Evolutionary conservation across 805 yeast species (phyloP).

Genomic region (Ogataea neopini): DNA sequence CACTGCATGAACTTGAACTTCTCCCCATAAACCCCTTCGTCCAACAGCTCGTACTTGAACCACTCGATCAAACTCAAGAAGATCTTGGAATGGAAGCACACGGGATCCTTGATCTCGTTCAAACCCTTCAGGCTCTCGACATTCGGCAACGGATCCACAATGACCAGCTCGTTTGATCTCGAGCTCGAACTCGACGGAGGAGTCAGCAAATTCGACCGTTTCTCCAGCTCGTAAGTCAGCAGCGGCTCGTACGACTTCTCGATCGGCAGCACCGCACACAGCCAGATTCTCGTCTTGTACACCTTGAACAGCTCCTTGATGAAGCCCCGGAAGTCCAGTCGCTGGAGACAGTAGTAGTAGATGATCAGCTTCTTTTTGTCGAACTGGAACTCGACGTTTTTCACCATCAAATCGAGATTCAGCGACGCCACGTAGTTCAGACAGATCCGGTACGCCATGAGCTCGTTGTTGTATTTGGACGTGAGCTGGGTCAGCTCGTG

Average conservation of each 20-base stretch:
- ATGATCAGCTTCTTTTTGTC: constrained; percentile 77
- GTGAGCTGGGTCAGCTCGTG: constrained; percentile 64
- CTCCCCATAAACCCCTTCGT: constrained; percentile 31
- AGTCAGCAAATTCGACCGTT: constrained; percentile 15
- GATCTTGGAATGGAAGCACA: constrained; percentile 53
- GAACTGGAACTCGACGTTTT: constrained; percentile 80
- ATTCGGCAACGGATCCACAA: constrained; percentile 33
- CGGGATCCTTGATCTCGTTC: constrained; percentile 38
- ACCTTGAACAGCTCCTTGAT: constrained; percentile 73
- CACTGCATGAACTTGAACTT: constrained; percentile 21
- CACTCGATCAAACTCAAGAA: constrained; percentile 47
- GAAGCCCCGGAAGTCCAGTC: constrained; percentile 73
- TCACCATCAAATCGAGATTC: constrained; percentile 54
- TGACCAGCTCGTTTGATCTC: constrained; percentile 37
- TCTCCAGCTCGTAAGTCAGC: constrained; percentile 33
- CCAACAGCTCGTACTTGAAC: constrained; percentile 41
- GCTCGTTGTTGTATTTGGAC: constrained; percentile 68
- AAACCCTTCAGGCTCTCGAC: constrained; percentile 45
- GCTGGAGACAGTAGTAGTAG: constrained; percentile 61
- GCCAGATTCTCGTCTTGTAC: constrained; percentile 80
- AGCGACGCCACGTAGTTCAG: constrained; percentile 42
- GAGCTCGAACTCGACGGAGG: constrained; percentile 25
- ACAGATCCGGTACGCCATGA: constrained; percentile 69
- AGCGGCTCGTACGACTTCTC: constrained; percentile 35
- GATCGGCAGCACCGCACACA: constrained; percentile 65